A percentile compares a stretch with the other conserved stretches of the same genome.
phyloP scores from a whole-genome alignment of 1,139 yeast species.

The Geotrichum siamense region DNA sequence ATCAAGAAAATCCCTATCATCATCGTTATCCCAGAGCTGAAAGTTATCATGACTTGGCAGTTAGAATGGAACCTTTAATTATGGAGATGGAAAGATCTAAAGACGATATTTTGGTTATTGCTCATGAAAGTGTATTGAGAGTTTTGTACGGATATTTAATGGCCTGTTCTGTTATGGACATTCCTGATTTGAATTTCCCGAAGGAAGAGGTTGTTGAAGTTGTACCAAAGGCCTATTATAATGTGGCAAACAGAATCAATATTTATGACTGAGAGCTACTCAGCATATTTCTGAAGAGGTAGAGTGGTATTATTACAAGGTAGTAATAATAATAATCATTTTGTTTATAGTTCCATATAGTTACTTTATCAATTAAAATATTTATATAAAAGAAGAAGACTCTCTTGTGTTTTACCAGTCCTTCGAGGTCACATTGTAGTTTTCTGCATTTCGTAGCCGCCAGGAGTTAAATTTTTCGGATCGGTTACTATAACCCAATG shows the following conservation, averaged over 20 bases:
- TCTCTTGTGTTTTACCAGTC: no score
- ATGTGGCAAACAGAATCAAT: conserved; percentile 53
- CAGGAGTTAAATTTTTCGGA: no score
- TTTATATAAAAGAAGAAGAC: no score
- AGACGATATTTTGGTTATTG: conserved; percentile 81
- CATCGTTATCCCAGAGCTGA: conserved; percentile 89
- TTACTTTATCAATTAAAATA: no score
- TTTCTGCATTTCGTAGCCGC: no score
- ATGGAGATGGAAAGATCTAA: conserved; percentile 89
- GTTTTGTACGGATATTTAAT: conserved; percentile 90
- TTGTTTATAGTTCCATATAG: no score
- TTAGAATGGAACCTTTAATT: conserved; percentile 85
- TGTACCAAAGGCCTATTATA: conserved; percentile 79
- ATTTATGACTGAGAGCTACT: no score
- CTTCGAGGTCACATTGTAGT: no score
- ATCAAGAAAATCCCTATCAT: conserved; percentile 76
- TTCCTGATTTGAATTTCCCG: conserved; percentile 71
- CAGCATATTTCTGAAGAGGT: no score
- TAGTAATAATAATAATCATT: no score
- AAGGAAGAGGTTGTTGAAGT: conserved; percentile 80
- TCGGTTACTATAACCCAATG: no score
- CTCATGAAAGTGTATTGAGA: conserved; percentile 83
- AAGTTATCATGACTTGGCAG: conserved; percentile 91
- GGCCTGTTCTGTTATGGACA: conserved; percentile 84
- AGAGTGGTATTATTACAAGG: no score